Base-by-base conservation (phyloP, 495 filamentous ascomycete genomes). In the Evernia prunastri region DNA sequence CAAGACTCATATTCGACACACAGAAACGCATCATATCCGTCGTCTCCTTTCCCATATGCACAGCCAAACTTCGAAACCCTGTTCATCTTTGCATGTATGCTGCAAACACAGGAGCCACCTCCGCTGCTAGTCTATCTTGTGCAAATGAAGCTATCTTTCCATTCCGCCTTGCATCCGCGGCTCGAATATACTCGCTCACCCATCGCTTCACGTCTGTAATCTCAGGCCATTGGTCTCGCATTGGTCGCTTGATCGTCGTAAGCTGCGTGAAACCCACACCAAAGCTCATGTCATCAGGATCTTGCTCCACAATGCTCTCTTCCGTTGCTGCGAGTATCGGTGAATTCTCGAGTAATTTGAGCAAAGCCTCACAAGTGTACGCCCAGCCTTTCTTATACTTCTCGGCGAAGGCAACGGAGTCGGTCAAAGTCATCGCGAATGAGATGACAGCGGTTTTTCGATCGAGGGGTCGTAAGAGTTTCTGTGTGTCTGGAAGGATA, bases 381-480 rank as follows among this genome's bases (percentile, higher is more conserved):
- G 81, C 85, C 94, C 95, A 97, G 49, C 92, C 91, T 74, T 94
- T 94, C 71, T 85, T 84, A 63, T 87, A 85, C 51, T 84, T 82
- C 59, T 83, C 80, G 10, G 86, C 88, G 67, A 99, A 96, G 1
- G 88, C 86, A 47, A 83, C 73, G 23, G 89, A 94, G 73, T 91
- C 89, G 63, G 89, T 84, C 42, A 97, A 77, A 8, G 90, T 94
- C 77, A 94, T 96, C 42, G 91, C 91, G 68, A 96, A 85, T 17
- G 92, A 95, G 53, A 97, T 80, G 27, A 97, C 92, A 13, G 92
- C 95, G 4, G 87, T 87, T 75, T 99, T 99, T 64, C 95, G 92
- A 72, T 97, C 95, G 40, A 88, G 73, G 0, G 95, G 91, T 20
- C 89, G 84, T 7, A 86, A 83, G n/a, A 97, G 83, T 73, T 90